Base-by-base conservation (phyloP, 2,329 filamentous ascomycete genomes). In the Trichophyton mentagrophytes region DNA sequence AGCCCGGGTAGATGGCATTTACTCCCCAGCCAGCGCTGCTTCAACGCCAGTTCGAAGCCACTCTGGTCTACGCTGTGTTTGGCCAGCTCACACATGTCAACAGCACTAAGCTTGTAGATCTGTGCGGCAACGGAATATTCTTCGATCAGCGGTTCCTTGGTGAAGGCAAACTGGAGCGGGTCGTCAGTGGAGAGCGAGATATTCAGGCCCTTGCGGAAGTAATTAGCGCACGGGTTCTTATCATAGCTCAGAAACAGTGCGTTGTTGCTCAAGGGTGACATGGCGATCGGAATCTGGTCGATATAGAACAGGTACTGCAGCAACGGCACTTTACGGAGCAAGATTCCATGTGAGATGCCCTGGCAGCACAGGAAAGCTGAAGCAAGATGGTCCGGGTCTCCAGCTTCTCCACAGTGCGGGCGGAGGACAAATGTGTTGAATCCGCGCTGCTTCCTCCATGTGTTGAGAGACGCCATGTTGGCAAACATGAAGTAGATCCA, bases 211-310 rank as follows among this genome's bases (percentile, higher is more conserved):
- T 93, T 86, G 70, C 89, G 87, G 79, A 99, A 99, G 75, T 99
- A 99, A 69, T 88, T 89, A 67, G 95, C 81, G 75, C 96, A 99
- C 0, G 93, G 93, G 67, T 99, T 99, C 62, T 95, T 85, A 73
- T 99, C 93, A 70, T 99, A 97, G 0, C 92, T 90, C 59, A 99
- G 77, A 76, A 99, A 99, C 36, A 99, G 77, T 0, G 93, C 93
- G 68, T 99, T 99, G 78, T 99, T 99, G 73, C 90, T 96, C 53
- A 99, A 80, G 1, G 93, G 93, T n/a, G 92, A 97, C 93, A 99
- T 99, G 63, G 93, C 93, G 64, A 99, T 93, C 61, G 93, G 93
- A 64, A 99, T 96, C 71, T 97, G 92, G 70, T 99, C 91, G 20
- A 99, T 83, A 69, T 99, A 99, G 77, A 96, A 99, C 58, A 97